Evolutionary conservation across 139 green algal genomes (phyloP), one percentile per base, ranked within the genome.

Genomic region (Chlorokybus atmophyticus): DNA sequence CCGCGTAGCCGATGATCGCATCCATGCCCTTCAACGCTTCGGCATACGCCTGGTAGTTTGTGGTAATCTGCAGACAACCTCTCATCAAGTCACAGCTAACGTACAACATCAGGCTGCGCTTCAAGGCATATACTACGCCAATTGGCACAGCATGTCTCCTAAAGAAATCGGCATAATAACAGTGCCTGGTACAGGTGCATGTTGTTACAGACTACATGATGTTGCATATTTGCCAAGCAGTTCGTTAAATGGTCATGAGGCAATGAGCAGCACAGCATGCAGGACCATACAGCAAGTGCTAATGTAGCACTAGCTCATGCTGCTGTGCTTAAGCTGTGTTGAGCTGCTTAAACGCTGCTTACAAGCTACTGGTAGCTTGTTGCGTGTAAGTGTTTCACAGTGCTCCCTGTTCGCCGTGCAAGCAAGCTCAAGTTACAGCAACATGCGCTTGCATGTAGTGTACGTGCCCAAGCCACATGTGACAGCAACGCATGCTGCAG

Each of bases 1-100:
- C 78, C 0, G 89, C 89, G 58, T 97, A 97, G 28, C 89, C 88
- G 28, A 95, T 85, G 61, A 96, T 88, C 30, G 65, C 79, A 40
- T 85, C 68, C 32, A 97, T 64, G 5, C 83, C 89, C 52, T 82
- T 52, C 38, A 97, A 70, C 4, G 89, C 89, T 21, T 75, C 57
- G 53, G 77, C 72, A 67, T 97, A 97, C 2, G 89, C 81, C 26
- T 62, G 26, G 71, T 82, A 88, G 73, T 29, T 52, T 7, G 7
- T 8, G 6, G 44, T 52, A 23, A 24, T 19, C n/a, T 52, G 44
- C n/a, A 14, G 14, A 44, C 38, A 44, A 17, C 38, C 14, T 44
- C 17, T 44, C 38, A 44, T n/a, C n/a, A n/a, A n/a, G n/a, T n/a
- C n/a, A n/a, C n/a, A n/a, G n/a, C n/a, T n/a, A n/a, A n/a, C n/a